Evolutionary conservation across 768 basidiomycete genomes (phyloP).

Genomic region (Gloeopeniophorella convolvens): DNA sequence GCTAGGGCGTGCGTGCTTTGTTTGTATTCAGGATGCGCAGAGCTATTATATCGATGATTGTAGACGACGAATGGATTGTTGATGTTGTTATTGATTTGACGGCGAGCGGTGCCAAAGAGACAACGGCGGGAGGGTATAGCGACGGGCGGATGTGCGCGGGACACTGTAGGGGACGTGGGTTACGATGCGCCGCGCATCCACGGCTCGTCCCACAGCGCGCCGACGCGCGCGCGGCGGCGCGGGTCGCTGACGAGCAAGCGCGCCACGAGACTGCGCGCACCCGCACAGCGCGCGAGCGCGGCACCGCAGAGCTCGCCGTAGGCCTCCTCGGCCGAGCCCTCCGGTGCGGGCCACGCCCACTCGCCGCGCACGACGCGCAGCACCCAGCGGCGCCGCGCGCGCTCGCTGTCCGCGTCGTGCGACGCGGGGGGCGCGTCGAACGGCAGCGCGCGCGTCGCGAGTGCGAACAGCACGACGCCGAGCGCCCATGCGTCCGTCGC

Average conservation of each 20-base stretch:
- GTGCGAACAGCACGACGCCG: slow-evolving; percentile 80
- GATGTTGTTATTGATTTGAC: too few relatives aligned
- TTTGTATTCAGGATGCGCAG: too few relatives aligned
- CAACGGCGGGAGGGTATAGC: too few relatives aligned
- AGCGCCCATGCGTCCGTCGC: slow-evolving; percentile 87
- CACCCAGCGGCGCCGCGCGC: slow-evolving; percentile 46
- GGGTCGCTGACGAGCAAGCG: slow-evolving; percentile 67
- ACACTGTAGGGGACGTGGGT: too few relatives aligned
- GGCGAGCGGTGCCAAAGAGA: too few relatives aligned
- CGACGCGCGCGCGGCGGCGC: slow-evolving; percentile 51
- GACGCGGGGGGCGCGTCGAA: slow-evolving; percentile 41
- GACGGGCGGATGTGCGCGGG: too few relatives aligned
- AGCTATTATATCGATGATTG: too few relatives aligned
- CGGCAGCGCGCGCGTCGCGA: slow-evolving; percentile 63
- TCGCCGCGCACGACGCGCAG: slow-evolving; percentile 78
- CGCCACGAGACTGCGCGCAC: slow-evolving; percentile 49
- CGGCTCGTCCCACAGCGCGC: slow-evolving; percentile 34
- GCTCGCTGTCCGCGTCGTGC: slow-evolving; percentile 32
- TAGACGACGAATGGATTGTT: too few relatives aligned
- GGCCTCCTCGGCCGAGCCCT: not conserved
- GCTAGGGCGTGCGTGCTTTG: too few relatives aligned
- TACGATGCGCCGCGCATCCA: slow-evolving; percentile 16
- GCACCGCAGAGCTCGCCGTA: slow-evolving; percentile 25
- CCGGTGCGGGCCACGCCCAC: slow-evolving; percentile 58
- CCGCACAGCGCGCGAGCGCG: slow-evolving; percentile 36